Base-by-base conservation (phyloP, 805 yeast species). In the Millerozyma acaciae region DNA sequence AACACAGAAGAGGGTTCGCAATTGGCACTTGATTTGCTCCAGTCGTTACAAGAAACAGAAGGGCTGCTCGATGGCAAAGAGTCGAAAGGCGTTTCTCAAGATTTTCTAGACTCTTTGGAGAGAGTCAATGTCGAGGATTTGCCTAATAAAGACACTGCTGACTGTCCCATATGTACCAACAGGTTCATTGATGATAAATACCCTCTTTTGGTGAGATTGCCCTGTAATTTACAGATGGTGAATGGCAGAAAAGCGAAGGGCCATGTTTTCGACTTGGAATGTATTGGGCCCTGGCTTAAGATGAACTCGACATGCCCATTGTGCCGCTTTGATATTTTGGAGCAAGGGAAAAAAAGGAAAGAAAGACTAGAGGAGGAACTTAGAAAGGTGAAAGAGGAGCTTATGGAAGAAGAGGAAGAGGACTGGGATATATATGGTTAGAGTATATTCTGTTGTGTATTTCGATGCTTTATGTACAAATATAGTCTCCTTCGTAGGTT, bases 201-300 rank as follows among this genome's bases (percentile, higher is more conserved):
- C 48, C 96, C 96, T 2, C 62, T 89, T 30, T 78, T 89, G 8
- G 96, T 87, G 12, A 65, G 72, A 44, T 65, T 89, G 16, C 80
- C 82, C 5, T 89, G 97, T 57, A 66, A 69, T 24, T 52, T 60
- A 6, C 57, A 55, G 30, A 40, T 38, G 10, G 38, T 29, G 3
- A 43, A 48, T 10, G 51, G 49, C 16, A 42, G 31, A 25, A 39
- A 50, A 21, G 35, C 51, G 10, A 59, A 51, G 28, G 70, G 65
- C 22, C 97, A 89, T 55, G 70, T 70, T 26, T 89, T 84, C 57
- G 97, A 89, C 53, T 65, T 88, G 43, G 97, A 90, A 45, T 89
- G 97, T 54, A 78, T 90, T 23, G 81, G 83, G 0, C 93, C 95
- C 0, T 89, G 97, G 97, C 65, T 90, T 33, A 75, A 76, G 42